Evolutionary conservation across 2,329 filamentous ascomycete species (phyloP).

Genomic region (Arthroderma sp.): DNA sequence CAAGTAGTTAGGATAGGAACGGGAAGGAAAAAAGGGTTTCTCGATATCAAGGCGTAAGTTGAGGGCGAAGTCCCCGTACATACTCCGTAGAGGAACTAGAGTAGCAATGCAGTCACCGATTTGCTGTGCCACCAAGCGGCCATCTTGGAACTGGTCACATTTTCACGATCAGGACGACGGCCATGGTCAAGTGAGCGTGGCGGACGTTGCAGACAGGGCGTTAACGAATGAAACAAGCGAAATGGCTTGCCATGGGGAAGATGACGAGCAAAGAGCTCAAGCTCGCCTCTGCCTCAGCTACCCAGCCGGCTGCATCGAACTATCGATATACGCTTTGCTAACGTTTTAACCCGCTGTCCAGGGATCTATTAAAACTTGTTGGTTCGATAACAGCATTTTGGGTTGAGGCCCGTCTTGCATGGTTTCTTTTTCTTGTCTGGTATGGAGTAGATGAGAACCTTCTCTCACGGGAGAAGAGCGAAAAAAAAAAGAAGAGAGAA

Average conservation of each 20-base stretch:
- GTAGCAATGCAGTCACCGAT: background rate
- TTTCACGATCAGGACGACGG: background rate
- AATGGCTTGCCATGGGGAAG: background rate
- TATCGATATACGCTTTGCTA: constrained; percentile 2
- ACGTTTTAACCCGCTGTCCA: background rate
- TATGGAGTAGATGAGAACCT: background rate
- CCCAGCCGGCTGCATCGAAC: background rate
- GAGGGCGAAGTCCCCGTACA: background rate
- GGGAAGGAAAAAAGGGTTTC: background rate
- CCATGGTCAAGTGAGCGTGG: constrained; percentile 1
- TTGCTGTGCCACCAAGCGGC: background rate
- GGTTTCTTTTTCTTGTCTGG: constrained; percentile 1
- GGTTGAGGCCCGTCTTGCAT: constrained; percentile 1
- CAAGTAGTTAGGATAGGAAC: too few relatives aligned
- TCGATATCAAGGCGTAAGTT: background rate
- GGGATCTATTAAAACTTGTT: constrained; percentile 2
- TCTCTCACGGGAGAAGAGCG: background rate
- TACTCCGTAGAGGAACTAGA: background rate
- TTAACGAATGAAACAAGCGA: constrained; percentile 4
- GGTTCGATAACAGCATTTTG: background rate
- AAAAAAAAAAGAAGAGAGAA: background rate
- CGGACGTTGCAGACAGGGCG: background rate
- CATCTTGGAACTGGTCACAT: constrained; percentile 4
- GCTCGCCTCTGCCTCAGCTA: background rate
- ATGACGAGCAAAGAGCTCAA: background rate